Evolutionary conservation across 1,284 basidiomycete species (phyloP).

Genomic region (Omphalotus olearius): DNA sequence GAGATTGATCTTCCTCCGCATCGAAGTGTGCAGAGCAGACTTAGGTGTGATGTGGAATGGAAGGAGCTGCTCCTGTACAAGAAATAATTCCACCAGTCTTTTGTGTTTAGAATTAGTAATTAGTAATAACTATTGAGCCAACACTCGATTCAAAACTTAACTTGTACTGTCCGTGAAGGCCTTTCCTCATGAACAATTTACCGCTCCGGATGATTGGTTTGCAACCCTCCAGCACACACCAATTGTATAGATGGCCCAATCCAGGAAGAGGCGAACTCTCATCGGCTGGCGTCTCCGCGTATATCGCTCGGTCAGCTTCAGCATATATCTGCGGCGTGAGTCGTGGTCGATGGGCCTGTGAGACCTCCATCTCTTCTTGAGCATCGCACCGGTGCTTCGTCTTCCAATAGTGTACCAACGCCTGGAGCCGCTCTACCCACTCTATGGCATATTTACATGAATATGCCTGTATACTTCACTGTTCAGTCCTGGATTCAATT

Average conservation of each 20-base stretch:
- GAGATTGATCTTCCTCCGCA: slow-evolving; percentile 48
- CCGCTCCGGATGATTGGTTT: slow-evolving; percentile 69
- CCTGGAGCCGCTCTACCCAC: slow-evolving; percentile 73
- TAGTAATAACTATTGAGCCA: too few relatives aligned
- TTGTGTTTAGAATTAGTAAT: background rate
- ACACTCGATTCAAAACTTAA: slow-evolving; percentile 27
- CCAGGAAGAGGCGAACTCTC: slow-evolving; percentile 49
- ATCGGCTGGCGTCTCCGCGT: slow-evolving; percentile 47
- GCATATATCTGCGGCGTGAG: slow-evolving; percentile 51
- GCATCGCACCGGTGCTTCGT: slow-evolving; percentile 68
- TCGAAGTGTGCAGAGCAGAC: slow-evolving; percentile 45
- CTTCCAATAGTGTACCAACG: slow-evolving; percentile 74
- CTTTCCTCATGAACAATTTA: slow-evolving; percentile 63
- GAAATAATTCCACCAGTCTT: slow-evolving; percentile 66
- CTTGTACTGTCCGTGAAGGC: slow-evolving; percentile 68
- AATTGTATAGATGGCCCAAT: slow-evolving; percentile 66
- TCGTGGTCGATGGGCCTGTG: slow-evolving; percentile 49
- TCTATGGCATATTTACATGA: slow-evolving; percentile 65
- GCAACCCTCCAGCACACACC: slow-evolving; percentile 77
- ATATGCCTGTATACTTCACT: slow-evolving; percentile 40
- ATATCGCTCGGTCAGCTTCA: slow-evolving; percentile 34
- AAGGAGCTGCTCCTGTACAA: slow-evolving; percentile 62
- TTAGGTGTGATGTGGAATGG: slow-evolving; percentile 54
- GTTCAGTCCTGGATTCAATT: too few relatives aligned
- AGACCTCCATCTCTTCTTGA: slow-evolving; percentile 73